Percentiles rank a stretch among this genome's conserved stretches.
Conservation (phyloP, 257 asterid species). For the Salvia hispanica region DNA sequence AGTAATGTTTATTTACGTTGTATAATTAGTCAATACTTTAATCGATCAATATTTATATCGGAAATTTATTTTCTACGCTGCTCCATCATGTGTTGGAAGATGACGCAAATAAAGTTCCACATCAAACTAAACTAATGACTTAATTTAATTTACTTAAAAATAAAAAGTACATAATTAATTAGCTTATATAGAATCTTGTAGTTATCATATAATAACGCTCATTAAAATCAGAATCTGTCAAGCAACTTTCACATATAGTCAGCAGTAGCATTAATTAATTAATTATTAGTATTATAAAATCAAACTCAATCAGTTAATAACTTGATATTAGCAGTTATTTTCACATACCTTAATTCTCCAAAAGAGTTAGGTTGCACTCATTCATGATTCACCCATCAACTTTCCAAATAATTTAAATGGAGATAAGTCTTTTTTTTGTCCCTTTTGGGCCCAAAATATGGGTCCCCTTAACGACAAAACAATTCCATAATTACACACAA, state of each 20-base stretch:
- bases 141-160: background rate
- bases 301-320: background rate
- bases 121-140: background rate
- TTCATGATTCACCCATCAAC: background rate
- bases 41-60: too few relatives aligned
- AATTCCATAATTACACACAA: constrained; percentile 7
- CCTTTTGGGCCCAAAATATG: constrained; percentile 1
- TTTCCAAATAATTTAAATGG: constrained; percentile 19
- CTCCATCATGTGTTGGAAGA: too few relatives aligned
- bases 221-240: background rate
- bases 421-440: constrained; percentile 8
- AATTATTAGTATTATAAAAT: background rate
- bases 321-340: background rate
- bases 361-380: constrained; percentile 16
- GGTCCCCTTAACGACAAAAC: constrained; percentile 11
- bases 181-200: background rate
- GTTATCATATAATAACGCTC: background rate
- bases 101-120: background rate
- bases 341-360: constrained; percentile 15
- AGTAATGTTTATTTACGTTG: too few relatives aligned
- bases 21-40: too few relatives aligned
- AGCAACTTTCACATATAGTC: background rate
- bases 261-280: background rate
- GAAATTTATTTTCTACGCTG: too few relatives aligned
- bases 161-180: background rate